Evolutionary conservation across 2,329 filamentous ascomycete genomes (phyloP), one percentile per base, ranked within the genome.

Genomic region (Talaromyces verruculosus): DNA sequence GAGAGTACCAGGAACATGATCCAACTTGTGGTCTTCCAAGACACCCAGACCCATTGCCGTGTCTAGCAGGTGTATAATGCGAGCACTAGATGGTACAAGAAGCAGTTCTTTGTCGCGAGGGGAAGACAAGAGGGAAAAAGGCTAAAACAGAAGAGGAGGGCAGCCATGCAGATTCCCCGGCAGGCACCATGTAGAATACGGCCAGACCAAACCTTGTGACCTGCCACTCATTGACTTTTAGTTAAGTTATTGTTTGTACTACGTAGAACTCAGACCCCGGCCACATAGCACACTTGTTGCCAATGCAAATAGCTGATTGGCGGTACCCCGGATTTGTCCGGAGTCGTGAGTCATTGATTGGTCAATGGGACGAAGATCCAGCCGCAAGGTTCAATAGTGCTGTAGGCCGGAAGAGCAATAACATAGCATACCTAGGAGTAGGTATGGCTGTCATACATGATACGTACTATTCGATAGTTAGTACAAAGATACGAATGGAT

Each of bases 41-140:
- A 96, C 87, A 61, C 91, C 90, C 69, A 95, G 83, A 53, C 88
- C 88, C 89, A 90, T 91, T 91, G 67, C 25, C 25, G 25, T 25
- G 25, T 4, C 25, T 25, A 25, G 25, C n/a, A 47, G 67, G 59
- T 65, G 39, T 33, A 28, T 22, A n/a, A 25, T 35, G 30, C 51
- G 25, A 55, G 51, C 51, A 55, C 37, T 5, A 35, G n/a, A 33
- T 55, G n/a, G 30, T 22, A 49, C 8, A 37, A 8, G 11, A 15
- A 15, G 10, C 53, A 17, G 15, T 35, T 55, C 6, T 6, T 13
- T 28, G 47, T 30, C 25, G 25, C 7, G 47, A 51, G 47, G 22
- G 47, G 22, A 51, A 51, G 22, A 10, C 11, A 51, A 17, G 22
- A 3, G 11, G 11, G 28, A 49, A 15, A 33, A 30, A n/a, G 28